phyloP scores from a whole-genome alignment of 106 monocot genomes.

The Vanilla planifolia region DNA sequence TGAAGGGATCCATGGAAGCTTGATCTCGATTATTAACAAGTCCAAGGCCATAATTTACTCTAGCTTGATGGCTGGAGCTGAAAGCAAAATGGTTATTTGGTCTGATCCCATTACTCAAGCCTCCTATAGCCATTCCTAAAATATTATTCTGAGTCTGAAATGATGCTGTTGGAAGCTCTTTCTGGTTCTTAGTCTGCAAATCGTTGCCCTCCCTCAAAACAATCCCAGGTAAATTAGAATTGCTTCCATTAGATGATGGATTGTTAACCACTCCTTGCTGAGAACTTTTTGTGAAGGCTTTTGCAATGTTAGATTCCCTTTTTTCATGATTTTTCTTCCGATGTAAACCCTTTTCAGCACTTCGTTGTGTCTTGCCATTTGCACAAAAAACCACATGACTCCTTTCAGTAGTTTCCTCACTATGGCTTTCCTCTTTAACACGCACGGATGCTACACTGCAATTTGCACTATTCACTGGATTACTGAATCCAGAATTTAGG shows the following conservation, averaged over 20 bases:
- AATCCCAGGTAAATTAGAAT: conserved; percentile 10
- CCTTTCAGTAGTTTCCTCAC: neutral
- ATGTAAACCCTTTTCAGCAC: neutral
- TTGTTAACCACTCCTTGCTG: neutral
- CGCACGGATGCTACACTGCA: neutral
- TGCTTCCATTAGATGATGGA: conserved; percentile 7
- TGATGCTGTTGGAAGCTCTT: conserved; percentile 4
- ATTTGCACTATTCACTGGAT: neutral
- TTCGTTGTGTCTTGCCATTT: neutral
- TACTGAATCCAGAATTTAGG: neutral
- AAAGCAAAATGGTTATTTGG: conserved; percentile 9
- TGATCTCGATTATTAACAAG: conserved; percentile 19
- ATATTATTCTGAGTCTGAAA: conserved; percentile 10
- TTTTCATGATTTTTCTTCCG: conserved; percentile 23
- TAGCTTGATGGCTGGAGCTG: conserved; percentile 22
- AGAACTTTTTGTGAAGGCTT: conserved; percentile 7
- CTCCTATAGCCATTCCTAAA: conserved; percentile 4
- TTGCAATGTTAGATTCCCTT: conserved; percentile 7
- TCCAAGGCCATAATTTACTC: conserved; percentile 6
- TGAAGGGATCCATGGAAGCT: conserved; percentile 28
- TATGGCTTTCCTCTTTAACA: conserved; percentile 4
- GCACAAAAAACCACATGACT: neutral
- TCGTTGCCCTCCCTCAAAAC: conserved; percentile 11
- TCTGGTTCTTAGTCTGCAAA: conserved; percentile 12
- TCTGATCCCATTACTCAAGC: conserved; percentile 15